Conservation (phyloP, 106 monocot species). For the Amphibolis antarctica region DNA sequence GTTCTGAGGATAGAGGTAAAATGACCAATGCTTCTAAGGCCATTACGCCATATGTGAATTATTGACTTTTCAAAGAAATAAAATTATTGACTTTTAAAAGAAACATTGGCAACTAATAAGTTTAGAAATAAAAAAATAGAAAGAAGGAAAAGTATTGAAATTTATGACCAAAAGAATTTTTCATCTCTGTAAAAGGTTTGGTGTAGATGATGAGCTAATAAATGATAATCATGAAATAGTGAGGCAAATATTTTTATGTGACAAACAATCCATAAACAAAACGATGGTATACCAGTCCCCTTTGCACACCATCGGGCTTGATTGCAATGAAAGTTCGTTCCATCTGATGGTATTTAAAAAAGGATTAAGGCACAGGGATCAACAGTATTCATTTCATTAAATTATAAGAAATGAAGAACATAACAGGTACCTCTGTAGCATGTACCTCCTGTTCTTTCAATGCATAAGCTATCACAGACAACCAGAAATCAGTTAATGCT, state of each 20-base stretch:
- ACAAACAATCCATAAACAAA: background rate
- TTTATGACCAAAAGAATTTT: no score
- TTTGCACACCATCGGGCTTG: constrained; percentile 98
- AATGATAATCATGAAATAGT: no score
- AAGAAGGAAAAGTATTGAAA: no score
- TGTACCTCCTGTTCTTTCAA: constrained; percentile 69
- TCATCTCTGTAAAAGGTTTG: no score
- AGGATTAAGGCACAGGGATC: background rate
- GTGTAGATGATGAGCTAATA: no score
- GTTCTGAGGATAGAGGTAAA: no score
- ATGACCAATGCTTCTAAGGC: no score
- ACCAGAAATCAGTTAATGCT: constrained; percentile 5
- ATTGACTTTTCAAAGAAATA: no score
- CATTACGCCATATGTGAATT: no score
- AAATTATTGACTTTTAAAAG: no score
- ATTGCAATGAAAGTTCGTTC: constrained; percentile 96
- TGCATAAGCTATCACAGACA: constrained; percentile 49
- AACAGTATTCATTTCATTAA: background rate
- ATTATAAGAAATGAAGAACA: background rate
- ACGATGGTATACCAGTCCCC: constrained; percentile 62
- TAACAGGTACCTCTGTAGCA: constrained; percentile 73
- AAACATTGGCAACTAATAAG: no score
- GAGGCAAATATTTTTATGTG: background rate
- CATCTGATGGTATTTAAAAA: constrained; percentile 29
- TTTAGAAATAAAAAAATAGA: no score